Evolutionary conservation across 345 rosid species (phyloP).

Genomic region (Melastoma malabathricum): DNA sequence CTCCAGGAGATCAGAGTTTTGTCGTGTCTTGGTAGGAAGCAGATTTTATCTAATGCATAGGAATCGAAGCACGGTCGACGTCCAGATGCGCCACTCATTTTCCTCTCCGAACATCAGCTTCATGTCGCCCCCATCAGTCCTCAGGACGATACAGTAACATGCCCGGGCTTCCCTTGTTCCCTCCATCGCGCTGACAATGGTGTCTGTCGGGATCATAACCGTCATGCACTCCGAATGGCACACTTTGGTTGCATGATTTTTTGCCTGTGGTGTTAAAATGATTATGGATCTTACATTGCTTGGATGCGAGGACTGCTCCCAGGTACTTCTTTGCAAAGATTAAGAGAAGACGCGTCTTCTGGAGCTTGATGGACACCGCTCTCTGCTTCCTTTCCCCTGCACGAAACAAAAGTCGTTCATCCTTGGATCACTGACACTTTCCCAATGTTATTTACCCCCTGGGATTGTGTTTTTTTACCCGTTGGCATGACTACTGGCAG

Average conservation of each 20-base stretch:
- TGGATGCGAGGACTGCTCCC: conserved; percentile 8
- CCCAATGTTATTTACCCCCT: too few relatives aligned
- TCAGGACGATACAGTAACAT: conserved; percentile 6
- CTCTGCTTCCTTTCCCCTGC: conserved; percentile 11
- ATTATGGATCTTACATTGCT: conserved; percentile 6
- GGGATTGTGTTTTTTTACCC: conserved; percentile 3
- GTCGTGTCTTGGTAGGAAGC: too few relatives aligned
- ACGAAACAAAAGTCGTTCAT: neutral
- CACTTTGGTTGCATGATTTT: too few relatives aligned
- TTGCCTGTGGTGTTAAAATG: too few relatives aligned
- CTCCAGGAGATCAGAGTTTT: too few relatives aligned
- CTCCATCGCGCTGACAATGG: conserved; percentile 7
- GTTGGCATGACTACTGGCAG: conserved; percentile 8
- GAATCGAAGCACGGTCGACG: conserved; percentile 3
- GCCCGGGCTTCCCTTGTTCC: conserved; percentile 8
- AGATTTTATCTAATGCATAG: neutral
- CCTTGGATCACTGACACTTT: too few relatives aligned
- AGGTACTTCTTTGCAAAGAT: conserved; percentile 7
- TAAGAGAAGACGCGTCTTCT: neutral
- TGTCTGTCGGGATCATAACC: conserved; percentile 3
- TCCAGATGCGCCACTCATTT: conserved; percentile 10
- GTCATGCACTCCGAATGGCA: too few relatives aligned
- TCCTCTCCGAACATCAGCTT: conserved; percentile 10
- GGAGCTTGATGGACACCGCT: conserved; percentile 8
- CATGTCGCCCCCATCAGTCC: conserved; percentile 9